Conservation (phyloP, 164 flowering plant species). For the Pachysandra terminalis region DNA sequence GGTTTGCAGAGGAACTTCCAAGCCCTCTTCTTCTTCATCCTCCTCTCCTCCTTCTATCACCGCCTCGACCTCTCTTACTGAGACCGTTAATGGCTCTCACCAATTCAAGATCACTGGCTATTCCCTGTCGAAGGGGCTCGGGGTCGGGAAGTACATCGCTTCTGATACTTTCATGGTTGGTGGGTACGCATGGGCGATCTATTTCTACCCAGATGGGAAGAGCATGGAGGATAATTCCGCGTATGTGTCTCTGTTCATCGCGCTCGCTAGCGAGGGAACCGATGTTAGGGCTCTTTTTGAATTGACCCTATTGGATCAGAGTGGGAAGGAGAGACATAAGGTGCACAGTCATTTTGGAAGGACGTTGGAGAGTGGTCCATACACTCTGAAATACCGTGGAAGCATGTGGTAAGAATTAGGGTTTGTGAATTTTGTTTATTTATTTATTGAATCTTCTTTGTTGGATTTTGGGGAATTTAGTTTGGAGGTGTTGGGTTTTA, state of each 20-base stretch:
- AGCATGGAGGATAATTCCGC: constrained; percentile 72
- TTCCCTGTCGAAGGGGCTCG: too few relatives aligned
- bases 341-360: too few relatives aligned
- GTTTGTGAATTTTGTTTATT: background rate
- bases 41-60: constrained; percentile 52
- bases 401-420: constrained; percentile 82
- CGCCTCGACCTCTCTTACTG: too few relatives aligned
- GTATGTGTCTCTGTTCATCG: constrained; percentile 77
- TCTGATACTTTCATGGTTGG: constrained; percentile 81
- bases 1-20: constrained; percentile 30
- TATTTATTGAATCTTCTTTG: too few relatives aligned
- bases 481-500: too few relatives aligned
- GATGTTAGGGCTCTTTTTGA: constrained; percentile 90
- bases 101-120: too few relatives aligned
- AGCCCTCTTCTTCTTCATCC: constrained; percentile 32
- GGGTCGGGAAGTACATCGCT: too few relatives aligned
- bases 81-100: constrained; percentile 77
- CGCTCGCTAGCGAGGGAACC: constrained; percentile 85
- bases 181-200: constrained; percentile 86
- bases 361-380: too few relatives aligned
- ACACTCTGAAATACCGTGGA: too few relatives aligned
- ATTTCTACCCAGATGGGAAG: too few relatives aligned
- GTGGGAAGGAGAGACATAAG: constrained; percentile 81
- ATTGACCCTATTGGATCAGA: constrained; percentile 83
- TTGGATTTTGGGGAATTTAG: background rate